phyloP scores from a whole-genome alignment of 345 rosid species.

The Eucalyptus pauciflora region DNA sequence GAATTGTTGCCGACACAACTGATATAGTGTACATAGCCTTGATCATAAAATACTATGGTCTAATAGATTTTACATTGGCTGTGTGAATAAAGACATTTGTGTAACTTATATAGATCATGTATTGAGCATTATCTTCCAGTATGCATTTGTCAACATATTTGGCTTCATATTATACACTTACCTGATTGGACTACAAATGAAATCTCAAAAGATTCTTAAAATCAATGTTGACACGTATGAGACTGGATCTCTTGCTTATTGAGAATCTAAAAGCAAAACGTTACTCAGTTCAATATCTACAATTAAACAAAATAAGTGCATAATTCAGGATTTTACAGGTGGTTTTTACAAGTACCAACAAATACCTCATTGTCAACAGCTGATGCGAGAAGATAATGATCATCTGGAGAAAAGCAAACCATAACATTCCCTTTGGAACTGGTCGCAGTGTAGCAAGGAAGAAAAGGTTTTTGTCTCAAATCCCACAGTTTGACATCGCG shows the following conservation, averaged over 20 bases:
- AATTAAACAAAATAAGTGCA: neutral
- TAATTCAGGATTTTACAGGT: neutral
- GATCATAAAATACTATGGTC: neutral
- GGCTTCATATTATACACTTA: neutral
- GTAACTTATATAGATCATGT: neutral
- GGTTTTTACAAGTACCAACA: neutral
- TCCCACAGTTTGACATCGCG: slow-evolving; percentile 92
- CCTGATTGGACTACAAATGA: neutral
- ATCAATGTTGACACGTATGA: neutral
- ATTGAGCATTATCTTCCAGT: neutral
- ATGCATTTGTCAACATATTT: neutral
- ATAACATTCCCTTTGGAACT: slow-evolving; percentile 90
- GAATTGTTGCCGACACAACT: neutral
- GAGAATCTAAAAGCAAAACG: neutral
- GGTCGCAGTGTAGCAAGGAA: slow-evolving; percentile 71
- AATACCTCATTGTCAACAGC: slow-evolving; percentile 97
- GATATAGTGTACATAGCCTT: neutral
- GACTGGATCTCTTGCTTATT: neutral
- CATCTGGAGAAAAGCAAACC: slow-evolving; percentile 99
- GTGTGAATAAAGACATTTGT: neutral
- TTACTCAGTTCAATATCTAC: neutral
- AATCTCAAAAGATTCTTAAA: neutral
- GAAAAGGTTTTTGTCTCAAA: slow-evolving; percentile 66
- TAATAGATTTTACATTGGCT: neutral
- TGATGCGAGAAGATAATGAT: slow-evolving; percentile 88